Base-by-base conservation (phyloP, 805 yeast genomes). In the Maudiozyma saulgeensis region DNA sequence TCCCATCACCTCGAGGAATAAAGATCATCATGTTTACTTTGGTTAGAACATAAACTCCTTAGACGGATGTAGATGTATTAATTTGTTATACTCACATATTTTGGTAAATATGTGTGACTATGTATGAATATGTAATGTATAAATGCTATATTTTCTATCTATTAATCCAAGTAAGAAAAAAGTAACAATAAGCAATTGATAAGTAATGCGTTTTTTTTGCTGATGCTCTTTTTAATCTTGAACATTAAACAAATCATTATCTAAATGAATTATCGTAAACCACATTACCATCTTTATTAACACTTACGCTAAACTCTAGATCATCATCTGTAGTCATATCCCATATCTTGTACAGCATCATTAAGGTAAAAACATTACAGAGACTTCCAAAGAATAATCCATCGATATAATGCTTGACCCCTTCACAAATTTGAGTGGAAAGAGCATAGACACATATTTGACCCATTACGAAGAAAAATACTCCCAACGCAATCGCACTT, bases 291-390 rank as follows among this genome's bases (percentile, higher is more conserved):
- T 68, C 71, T 53, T 73, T 78, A 51, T 70, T 70, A 38, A 72
- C 71, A 51, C 80, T 75, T 46, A 87, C 93, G 45, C 88, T 80
- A 67, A 91, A 93, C 68, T 91, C 99, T 58, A 91, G 80, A 65
- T 93, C 98, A 60, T 91, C 98, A 50, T 82, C 81, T 12, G 98
- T 93, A 47, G 91, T 83, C 77, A 90, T 88, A 61, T 90, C 97
- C 96, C 98, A 91, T 57, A 81, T 87, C 68, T 93, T 90, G 73
- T 89, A 91, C 46, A 91, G 74, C 98, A 93, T 91, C 96, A 93
- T 89, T 49, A 85, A 70, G 4, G 95, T 77, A 59, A 88, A 84
- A 45, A 88, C 63, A 62, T 87, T 87, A 62, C 96, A 79, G 35
- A 88, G 59, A 25, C 93, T 78, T 32, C 88, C 93, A 60, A 90